These are phyloP conservation scores for Aureobasidium musti DNA, from an alignment of 2,329 filamentous ascomycete species.

Conservation along the genomic window DNA sequence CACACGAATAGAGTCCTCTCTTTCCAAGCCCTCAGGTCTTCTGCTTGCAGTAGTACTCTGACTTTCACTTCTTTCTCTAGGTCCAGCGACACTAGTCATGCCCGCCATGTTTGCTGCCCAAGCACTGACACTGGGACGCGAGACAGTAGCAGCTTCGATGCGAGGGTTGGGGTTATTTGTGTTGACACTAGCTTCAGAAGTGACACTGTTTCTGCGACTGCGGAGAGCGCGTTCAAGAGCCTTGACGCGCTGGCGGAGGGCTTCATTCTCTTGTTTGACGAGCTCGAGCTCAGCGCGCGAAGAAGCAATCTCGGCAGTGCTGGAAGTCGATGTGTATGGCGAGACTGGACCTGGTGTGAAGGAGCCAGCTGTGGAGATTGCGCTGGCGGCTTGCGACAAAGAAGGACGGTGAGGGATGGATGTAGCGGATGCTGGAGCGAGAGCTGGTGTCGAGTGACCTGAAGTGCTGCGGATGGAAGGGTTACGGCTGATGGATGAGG, in stretches of 20 bases:
- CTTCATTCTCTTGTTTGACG: slow-evolving; percentile 54
- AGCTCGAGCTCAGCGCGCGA: slow-evolving; percentile 52
- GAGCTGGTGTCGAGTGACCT: slow-evolving; percentile 41
- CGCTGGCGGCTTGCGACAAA: slow-evolving; percentile 35
- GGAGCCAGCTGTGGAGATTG: slow-evolving; percentile 36
- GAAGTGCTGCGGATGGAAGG: slow-evolving; percentile 39
- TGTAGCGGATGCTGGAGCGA: slow-evolving; percentile 32
- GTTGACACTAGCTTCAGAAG: neutral
- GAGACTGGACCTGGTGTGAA: slow-evolving; percentile 33
- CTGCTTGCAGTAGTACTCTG: slow-evolving; percentile 41
- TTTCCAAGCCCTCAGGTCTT: slow-evolving; percentile 28
- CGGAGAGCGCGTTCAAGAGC: slow-evolving; percentile 50
- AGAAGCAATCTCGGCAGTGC: slow-evolving; percentile 46
- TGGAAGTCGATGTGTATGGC: slow-evolving; percentile 34
- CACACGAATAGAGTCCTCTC: slow-evolving; percentile 41
- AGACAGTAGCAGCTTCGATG: neutral
- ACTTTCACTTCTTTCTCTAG: slow-evolving; percentile 43
- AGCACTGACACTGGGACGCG: slow-evolving; percentile 30
- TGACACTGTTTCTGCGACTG: slow-evolving; percentile 35
- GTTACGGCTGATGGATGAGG: slow-evolving; percentile 37
- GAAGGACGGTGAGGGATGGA: slow-evolving; percentile 41
- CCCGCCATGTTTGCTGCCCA: slow-evolving; percentile 36
- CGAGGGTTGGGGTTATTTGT: neutral
- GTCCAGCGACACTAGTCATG: slow-evolving; percentile 38
- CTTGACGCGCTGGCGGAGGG: slow-evolving; percentile 50